Evolutionary conservation across 768 basidiomycete genomes (phyloP).

Genomic region (Suillus fuscotomentosus): DNA sequence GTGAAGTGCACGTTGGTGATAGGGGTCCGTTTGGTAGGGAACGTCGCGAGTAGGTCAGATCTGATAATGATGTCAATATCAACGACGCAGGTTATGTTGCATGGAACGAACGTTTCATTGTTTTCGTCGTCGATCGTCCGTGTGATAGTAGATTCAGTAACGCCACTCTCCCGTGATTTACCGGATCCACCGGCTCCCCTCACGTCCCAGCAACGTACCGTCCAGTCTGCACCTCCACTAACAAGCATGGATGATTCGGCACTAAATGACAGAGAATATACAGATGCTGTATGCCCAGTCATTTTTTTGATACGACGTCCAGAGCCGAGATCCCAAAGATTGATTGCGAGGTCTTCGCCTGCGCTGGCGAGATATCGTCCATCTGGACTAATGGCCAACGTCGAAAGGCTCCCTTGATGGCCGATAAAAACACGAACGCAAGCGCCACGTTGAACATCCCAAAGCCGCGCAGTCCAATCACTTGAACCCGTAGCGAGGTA

Average conservation of each 20-base stretch:
- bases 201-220: slow-evolving; percentile 98
- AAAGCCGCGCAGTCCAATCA: slow-evolving; percentile 93
- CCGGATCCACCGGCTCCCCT: slow-evolving; percentile 69
- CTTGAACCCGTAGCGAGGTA: slow-evolving; percentile 97
- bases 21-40: slow-evolving; percentile 95
- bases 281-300: slow-evolving; percentile 87
- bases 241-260: slow-evolving; percentile 89
- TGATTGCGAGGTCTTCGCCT: slow-evolving; percentile 90
- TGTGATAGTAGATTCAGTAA: slow-evolving; percentile 30
- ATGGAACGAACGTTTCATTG: slow-evolving; percentile 64
- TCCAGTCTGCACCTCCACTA: slow-evolving; percentile 92
- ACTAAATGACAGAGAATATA: slow-evolving; percentile 90
- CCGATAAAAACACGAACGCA: slow-evolving; percentile 96
- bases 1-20: slow-evolving; percentile 93
- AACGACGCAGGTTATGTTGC: not conserved
- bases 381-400: slow-evolving; percentile 89
- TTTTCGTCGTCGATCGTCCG: slow-evolving; percentile 49
- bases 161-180: slow-evolving; percentile 60
- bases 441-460: slow-evolving; percentile 96
- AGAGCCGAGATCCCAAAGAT: slow-evolving; percentile 96
- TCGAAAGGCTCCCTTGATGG: slow-evolving; percentile 85
- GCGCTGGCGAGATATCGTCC: slow-evolving; percentile 92
- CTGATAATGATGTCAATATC: slow-evolving; percentile 39
- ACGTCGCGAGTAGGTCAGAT: slow-evolving; percentile 82
- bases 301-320: slow-evolving; percentile 95